Conservation (phyloP, 1,284 basidiomycete species). For the Blastosporella zonata region DNA sequence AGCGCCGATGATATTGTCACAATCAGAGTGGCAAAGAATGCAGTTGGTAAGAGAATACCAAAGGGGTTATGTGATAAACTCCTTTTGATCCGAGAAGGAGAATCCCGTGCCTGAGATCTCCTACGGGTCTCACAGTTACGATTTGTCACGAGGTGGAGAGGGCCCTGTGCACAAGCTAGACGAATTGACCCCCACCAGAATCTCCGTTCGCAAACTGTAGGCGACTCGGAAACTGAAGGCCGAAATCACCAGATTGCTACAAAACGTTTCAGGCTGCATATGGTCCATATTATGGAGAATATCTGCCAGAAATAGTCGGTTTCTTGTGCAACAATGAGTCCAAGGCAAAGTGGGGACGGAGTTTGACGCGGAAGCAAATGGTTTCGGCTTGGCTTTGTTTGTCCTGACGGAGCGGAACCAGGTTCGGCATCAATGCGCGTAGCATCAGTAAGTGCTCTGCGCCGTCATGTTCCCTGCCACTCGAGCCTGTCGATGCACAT, state of each 20-base stretch:
- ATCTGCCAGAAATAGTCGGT: conserved; percentile 4
- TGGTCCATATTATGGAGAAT: not conserved
- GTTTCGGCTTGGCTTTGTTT: conserved; percentile 18
- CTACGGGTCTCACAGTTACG: not conserved
- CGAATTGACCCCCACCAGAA: conserved; percentile 13
- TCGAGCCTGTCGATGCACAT: not conserved
- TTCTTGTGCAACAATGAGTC: conserved; percentile 7
- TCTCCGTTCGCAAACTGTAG: conserved; percentile 18
- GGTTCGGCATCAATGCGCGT: not conserved
- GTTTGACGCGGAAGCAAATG: not conserved
- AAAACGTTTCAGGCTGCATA: conserved; percentile 4
- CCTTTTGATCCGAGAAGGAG: conserved; percentile 17
- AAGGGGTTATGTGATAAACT: conserved; percentile 17
- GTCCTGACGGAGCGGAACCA: not conserved
- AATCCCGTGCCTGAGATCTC: conserved; percentile 21
- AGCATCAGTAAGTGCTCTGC: conserved; percentile 1
- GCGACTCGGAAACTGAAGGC: not conserved
- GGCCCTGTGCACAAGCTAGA: not conserved
- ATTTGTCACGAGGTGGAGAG: not conserved
- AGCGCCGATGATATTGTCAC: conserved; percentile 18
- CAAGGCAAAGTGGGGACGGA: not conserved
- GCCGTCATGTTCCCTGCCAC: conserved; percentile 2
- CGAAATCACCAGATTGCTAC: conserved; percentile 4
- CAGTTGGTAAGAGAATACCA: conserved; percentile 19
- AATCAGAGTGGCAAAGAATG: conserved; percentile 13